These are phyloP conservation scores for Penicillium sp. DNA, from an alignment of 2,329 filamentous ascomycete species.

Conservation along the genomic window DNA sequence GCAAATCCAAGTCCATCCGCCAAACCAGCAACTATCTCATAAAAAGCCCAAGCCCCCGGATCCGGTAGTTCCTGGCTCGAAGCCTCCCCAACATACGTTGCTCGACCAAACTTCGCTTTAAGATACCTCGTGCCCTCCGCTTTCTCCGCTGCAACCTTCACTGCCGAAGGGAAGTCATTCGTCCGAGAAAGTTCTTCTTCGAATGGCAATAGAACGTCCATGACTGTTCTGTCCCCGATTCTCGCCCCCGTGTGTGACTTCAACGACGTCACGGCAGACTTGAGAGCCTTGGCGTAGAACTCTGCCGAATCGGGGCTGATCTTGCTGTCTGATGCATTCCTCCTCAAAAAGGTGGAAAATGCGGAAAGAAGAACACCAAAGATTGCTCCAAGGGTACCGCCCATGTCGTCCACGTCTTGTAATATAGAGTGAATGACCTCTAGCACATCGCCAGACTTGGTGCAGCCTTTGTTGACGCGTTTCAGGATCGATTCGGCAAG, in stretches of 20 bases:
- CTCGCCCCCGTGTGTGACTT: slow-evolving; percentile 10
- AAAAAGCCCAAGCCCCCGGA: slow-evolving; percentile 14
- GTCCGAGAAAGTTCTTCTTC: not conserved
- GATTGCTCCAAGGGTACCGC: not conserved
- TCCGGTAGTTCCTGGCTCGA: slow-evolving; percentile 9
- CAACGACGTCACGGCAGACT: slow-evolving; percentile 4
- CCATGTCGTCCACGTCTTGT: not conserved
- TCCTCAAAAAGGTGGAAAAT: not conserved
- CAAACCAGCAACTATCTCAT: slow-evolving; percentile 11
- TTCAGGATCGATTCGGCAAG: slow-evolving; percentile 9
- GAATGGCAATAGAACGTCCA: slow-evolving; percentile 15
- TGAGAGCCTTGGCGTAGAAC: not conserved
- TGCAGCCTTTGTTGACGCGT: not conserved
- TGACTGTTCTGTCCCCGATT: slow-evolving; percentile 9
- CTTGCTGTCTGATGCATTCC: not conserved
- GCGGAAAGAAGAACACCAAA: not conserved
- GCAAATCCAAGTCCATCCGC: slow-evolving; percentile 7
- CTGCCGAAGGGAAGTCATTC: slow-evolving; percentile 2
- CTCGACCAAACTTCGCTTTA: slow-evolving; percentile 10
- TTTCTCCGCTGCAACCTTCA: slow-evolving; percentile 6
- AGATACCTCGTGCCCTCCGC: slow-evolving; percentile 11
- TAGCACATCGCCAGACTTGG: not conserved
- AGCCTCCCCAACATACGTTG: slow-evolving; percentile 11
- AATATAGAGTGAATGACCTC: slow-evolving; percentile 1
- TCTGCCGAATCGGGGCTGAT: not conserved